Evolutionary conservation across 768 basidiomycete species (phyloP).

Genomic region (Podaxis sp.): DNA sequence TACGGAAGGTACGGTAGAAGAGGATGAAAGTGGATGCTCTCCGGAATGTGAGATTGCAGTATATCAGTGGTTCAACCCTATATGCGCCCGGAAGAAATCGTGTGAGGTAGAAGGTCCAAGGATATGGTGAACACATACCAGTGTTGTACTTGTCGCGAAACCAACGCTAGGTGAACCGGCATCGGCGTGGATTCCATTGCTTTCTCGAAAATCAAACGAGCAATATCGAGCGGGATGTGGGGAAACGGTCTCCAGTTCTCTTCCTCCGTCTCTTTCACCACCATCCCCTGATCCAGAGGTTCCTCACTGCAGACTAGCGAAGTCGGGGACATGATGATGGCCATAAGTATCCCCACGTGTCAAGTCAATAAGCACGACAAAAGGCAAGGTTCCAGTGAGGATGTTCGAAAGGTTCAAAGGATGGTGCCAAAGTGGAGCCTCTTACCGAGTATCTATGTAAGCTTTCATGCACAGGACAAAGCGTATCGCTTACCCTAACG

Average conservation of each 20-base stretch:
- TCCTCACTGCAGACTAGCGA: background rate
- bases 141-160: slow-evolving; percentile 11
- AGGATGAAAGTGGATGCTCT: background rate
- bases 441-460: background rate
- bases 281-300: background rate
- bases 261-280: background rate
- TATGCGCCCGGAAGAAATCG: background rate
- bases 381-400: background rate
- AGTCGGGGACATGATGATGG: background rate
- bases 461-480: background rate
- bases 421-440: background rate
- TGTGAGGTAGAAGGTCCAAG: background rate
- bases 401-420: background rate
- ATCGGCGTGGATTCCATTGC: slow-evolving; percentile 11
- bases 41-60: slow-evolving; percentile 5
- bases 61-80: slow-evolving; percentile 14
- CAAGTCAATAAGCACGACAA: background rate
- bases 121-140: background rate
- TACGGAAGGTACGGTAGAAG: slow-evolving; percentile 12
- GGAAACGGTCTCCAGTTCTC: background rate
- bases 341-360: background rate
- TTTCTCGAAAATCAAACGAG: slow-evolving; percentile 10
- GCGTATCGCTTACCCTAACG: background rate
- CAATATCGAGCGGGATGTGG: slow-evolving; percentile 7
- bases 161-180: slow-evolving; percentile 7